Evolutionary conservation across 345 rosid species (phyloP).

Genomic region (Populus ilicifolia): DNA sequence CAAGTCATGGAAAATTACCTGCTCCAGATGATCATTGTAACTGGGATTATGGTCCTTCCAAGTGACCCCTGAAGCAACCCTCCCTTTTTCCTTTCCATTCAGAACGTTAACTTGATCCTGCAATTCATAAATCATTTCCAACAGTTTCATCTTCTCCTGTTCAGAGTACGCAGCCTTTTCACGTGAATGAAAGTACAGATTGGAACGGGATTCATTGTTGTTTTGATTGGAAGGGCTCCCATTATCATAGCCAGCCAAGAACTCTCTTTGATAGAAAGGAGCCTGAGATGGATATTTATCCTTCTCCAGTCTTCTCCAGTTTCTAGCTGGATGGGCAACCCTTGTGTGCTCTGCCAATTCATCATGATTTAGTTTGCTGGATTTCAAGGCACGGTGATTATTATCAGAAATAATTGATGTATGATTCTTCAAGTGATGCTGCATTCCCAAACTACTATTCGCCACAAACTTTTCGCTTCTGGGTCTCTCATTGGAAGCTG

Average conservation of each 20-base stretch:
- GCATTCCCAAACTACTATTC: conserved; percentile 27
- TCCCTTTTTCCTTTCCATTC: conserved; percentile 24
- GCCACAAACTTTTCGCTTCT: conserved; percentile 31
- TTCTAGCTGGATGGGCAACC: conserved; percentile 33
- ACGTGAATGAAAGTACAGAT: conserved; percentile 32
- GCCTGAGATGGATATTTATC: conserved; percentile 35
- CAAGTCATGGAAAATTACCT: conserved; percentile 11
- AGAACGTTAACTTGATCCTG: conserved; percentile 46
- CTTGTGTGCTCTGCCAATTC: conserved; percentile 35
- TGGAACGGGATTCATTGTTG: conserved; percentile 34
- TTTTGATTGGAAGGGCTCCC: conserved; percentile 44
- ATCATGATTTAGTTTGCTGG: conserved; percentile 30
- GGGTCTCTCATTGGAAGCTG: conserved; percentile 31
- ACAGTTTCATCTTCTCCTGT: conserved; percentile 44
- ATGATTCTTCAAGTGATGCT: conserved; percentile 26
- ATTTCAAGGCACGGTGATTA: conserved; percentile 25
- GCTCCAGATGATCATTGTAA: conserved; percentile 20
- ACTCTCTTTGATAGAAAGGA: conserved; percentile 38
- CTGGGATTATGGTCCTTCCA: conserved; percentile 27
- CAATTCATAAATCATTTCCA: conserved; percentile 52
- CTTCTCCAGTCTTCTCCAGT: conserved; percentile 40
- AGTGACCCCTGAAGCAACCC: conserved; percentile 22
- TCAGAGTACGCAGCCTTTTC: conserved; percentile 39
- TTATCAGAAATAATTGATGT: conserved; percentile 29
- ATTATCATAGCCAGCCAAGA: conserved; percentile 36